Evolutionary conservation across 192 early-diverging fungal species (phyloP).

Genomic region (Backusella sp.): DNA sequence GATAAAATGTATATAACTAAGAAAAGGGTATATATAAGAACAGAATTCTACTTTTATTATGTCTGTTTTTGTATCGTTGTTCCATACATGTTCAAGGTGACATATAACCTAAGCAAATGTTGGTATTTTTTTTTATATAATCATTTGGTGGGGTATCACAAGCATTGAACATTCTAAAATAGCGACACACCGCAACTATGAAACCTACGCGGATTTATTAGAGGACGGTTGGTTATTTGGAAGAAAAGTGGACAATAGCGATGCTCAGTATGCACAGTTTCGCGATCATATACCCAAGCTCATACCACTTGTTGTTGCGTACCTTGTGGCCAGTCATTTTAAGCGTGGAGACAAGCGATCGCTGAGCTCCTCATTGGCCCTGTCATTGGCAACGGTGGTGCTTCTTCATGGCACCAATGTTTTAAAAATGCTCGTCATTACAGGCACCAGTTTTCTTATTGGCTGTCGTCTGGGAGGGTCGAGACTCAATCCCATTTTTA

Average conservation of each 20-base stretch:
- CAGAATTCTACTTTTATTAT: slow-evolving; percentile 80
- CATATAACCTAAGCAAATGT: slow-evolving; percentile 55
- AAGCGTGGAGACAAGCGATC: slow-evolving; percentile 37
- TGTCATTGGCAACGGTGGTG: slow-evolving; percentile 53
- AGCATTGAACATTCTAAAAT: background rate
- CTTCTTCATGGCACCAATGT: slow-evolving; percentile 73
- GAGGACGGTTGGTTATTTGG: slow-evolving; percentile 71
- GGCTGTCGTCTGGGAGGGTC: slow-evolving; percentile 51
- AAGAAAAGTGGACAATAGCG: slow-evolving; percentile 72
- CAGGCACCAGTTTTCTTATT: slow-evolving; percentile 65
- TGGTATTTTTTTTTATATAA: slow-evolving; percentile 21
- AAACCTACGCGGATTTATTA: slow-evolving; percentile 42
- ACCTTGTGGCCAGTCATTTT: slow-evolving; percentile 50
- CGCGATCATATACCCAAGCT: slow-evolving; percentile 63
- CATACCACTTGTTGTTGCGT: slow-evolving; percentile 39
- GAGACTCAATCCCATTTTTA: slow-evolving; percentile 57
- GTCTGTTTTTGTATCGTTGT: slow-evolving; percentile 53
- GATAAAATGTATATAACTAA: too few relatives aligned
- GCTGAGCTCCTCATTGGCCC: slow-evolving; percentile 50
- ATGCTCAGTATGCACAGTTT: slow-evolving; percentile 67
- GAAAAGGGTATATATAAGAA: too few relatives aligned
- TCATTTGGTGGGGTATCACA: background rate
- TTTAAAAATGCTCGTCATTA: slow-evolving; percentile 71
- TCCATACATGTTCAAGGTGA: slow-evolving; percentile 65
- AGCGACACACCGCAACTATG: slow-evolving; percentile 46